phyloP scores from a whole-genome alignment of 1,284 basidiomycete genomes.

The Irpex lacteus region DNA sequence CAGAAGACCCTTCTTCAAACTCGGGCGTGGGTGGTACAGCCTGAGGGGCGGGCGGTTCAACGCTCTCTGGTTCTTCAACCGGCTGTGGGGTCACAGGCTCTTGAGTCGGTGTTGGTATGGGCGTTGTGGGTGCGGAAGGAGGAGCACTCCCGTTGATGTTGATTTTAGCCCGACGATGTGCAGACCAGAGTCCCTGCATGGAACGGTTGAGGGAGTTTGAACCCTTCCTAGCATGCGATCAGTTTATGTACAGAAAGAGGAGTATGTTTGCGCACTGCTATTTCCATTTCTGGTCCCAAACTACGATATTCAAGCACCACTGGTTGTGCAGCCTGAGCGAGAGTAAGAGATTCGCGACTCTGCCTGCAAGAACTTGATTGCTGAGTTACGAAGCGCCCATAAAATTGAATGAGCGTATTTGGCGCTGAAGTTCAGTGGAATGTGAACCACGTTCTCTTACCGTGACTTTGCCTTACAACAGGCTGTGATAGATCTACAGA shows the following conservation, averaged over 20 bases:
- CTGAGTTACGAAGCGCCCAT: neutral
- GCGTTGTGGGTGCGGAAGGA: slow-evolving; percentile 14
- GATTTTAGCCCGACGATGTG: slow-evolving; percentile 56
- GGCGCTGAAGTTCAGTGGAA: no score
- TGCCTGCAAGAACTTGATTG: neutral
- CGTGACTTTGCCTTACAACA: no score
- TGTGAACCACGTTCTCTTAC: no score
- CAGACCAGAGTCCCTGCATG: slow-evolving; percentile 75
- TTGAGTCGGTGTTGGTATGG: neutral
- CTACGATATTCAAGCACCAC: neutral
- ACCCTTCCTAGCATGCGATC: slow-evolving; percentile 46
- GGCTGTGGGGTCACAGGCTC: neutral
- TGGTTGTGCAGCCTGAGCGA: neutral
- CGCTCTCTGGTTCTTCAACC: slow-evolving; percentile 12
- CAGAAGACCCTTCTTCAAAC: slow-evolving; percentile 18
- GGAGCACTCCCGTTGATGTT: slow-evolving; percentile 55
- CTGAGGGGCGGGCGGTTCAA: neutral
- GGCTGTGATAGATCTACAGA: no score
- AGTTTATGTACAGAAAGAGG: neutral
- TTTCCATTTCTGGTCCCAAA: slow-evolving; percentile 20
- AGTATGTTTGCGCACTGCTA: slow-evolving; percentile 20
- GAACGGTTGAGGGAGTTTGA: slow-evolving; percentile 71
- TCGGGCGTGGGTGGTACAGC: neutral
- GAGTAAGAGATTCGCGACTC: neutral
- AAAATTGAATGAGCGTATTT: neutral